Percentiles rank a stretch among this genome's conserved stretches.
Conservation (phyloP, 2,329 filamentous ascomycete species). For the Tolypocladium pustulatum region DNA sequence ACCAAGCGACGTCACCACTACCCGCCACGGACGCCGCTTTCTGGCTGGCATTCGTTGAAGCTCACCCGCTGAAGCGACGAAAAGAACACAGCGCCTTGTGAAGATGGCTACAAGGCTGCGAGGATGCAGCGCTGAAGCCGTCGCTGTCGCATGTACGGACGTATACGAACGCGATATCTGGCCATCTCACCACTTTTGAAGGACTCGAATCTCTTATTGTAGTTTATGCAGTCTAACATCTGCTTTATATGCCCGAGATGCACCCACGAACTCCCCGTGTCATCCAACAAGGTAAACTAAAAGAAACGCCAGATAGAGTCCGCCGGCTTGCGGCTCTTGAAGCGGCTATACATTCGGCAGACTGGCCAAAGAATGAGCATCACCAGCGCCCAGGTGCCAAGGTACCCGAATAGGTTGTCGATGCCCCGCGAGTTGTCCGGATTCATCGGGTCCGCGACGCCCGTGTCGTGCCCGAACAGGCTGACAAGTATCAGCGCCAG, state of each 20-base stretch:
- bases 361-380: constrained; percentile 30
- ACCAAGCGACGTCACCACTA: neutral
- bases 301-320: constrained; percentile 38
- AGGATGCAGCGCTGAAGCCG: neutral
- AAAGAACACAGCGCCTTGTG: neutral
- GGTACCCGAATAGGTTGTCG: constrained; percentile 25
- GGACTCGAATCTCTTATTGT: neutral
- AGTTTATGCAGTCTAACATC: neutral
- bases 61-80: neutral
- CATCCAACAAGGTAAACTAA: neutral
- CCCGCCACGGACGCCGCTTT: neutral
- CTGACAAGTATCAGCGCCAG: constrained; percentile 13
- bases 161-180: neutral
- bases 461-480: constrained; percentile 24
- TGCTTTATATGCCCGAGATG: neutral
- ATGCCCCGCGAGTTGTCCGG: constrained; percentile 19
- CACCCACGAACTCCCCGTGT: no score
- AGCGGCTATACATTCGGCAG: constrained; percentile 29
- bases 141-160: neutral
- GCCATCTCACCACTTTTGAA: neutral
- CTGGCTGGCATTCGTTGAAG: neutral
- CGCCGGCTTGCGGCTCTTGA: constrained; percentile 28
- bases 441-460: constrained; percentile 12
- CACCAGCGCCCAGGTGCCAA: constrained; percentile 21
- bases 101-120: neutral